Evolutionary conservation across 768 basidiomycete species (phyloP).

Genomic region (Strobilomyces dryophilus): DNA sequence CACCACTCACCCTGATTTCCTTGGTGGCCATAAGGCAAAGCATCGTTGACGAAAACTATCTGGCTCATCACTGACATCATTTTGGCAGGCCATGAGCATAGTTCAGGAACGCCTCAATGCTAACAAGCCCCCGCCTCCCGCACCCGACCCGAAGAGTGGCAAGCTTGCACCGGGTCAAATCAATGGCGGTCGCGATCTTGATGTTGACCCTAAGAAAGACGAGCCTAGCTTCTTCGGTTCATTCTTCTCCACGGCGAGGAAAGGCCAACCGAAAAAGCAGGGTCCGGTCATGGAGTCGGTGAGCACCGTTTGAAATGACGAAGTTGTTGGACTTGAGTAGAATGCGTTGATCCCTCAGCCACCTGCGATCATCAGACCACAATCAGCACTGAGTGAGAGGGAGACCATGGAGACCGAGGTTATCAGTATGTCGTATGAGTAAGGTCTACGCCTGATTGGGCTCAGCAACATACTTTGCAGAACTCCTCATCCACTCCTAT

Average conservation of each 20-base stretch:
- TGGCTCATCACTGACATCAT: background rate
- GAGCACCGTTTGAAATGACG: constrained; percentile 11
- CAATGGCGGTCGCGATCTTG: constrained; percentile 94
- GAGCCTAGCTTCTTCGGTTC: constrained; percentile 92
- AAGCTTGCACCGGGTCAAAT: constrained; percentile 35
- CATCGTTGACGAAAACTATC: background rate
- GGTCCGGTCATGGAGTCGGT: constrained; percentile 56
- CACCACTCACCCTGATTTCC: constrained; percentile 98
- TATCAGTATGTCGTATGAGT: constrained; percentile 77
- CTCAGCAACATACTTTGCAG: constrained; percentile 35
- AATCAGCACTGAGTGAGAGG: constrained; percentile 85
- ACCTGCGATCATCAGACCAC: constrained; percentile 83
- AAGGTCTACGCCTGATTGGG: background rate
- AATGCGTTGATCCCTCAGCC: constrained; percentile 43
- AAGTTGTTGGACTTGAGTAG: constrained; percentile 12
- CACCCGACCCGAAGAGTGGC: constrained; percentile 63
- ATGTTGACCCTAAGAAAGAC: constrained; percentile 85
- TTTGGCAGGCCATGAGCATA: constrained; percentile 74
- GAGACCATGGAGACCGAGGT: constrained; percentile 99
- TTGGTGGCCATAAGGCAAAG: constrained; percentile 84
- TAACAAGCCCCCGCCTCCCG: constrained; percentile 60
- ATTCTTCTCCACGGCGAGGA: constrained; percentile 77
- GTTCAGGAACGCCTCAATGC: constrained; percentile 80
- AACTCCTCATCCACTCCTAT: constrained; percentile 94
- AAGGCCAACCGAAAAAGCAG: constrained; percentile 63